A percentile compares a stretch with the other conserved stretches of the same genome.
These are phyloP conservation scores for Auriscalpium microsporum DNA, from an alignment of 768 basidiomycete species.

Conservation along the genomic window DNA sequence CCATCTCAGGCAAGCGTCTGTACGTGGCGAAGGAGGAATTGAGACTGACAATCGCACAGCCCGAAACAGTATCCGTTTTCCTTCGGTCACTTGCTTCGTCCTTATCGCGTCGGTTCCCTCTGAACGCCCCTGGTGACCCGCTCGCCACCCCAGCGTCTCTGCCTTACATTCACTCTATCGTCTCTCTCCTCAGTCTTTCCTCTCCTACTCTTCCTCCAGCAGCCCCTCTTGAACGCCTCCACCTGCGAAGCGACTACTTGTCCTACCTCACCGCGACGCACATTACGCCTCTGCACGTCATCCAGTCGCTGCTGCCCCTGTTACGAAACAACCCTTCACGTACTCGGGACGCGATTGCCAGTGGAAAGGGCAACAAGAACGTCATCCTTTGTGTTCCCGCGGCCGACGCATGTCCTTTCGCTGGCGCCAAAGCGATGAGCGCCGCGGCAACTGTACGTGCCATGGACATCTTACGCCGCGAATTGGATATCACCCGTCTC, in stretches of 20 bases:
- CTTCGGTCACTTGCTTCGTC: slow-evolving; percentile 74
- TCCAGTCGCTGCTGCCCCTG: slow-evolving; percentile 70
- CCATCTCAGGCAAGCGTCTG: slow-evolving; percentile 52
- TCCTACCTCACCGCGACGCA: slow-evolving; percentile 70
- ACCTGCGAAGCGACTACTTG: slow-evolving; percentile 53
- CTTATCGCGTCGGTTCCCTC: slow-evolving; percentile 74
- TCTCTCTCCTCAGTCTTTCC: slow-evolving; percentile 62
- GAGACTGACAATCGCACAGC: slow-evolving; percentile 32
- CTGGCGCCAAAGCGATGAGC: slow-evolving; percentile 61
- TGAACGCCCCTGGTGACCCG: slow-evolving; percentile 73
- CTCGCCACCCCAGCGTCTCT: slow-evolving; percentile 56
- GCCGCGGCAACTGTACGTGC: slow-evolving; percentile 65
- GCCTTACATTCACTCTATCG: slow-evolving; percentile 68
- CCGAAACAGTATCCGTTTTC: slow-evolving; percentile 64
- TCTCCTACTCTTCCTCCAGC: slow-evolving; percentile 27
- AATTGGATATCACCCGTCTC: slow-evolving; percentile 49
- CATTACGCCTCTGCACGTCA: slow-evolving; percentile 64
- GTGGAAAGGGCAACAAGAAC: slow-evolving; percentile 29
- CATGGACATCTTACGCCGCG: slow-evolving; percentile 65
- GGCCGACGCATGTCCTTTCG: slow-evolving; percentile 61
- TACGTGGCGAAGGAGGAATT: not conserved
- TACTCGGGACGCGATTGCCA: slow-evolving; percentile 42
- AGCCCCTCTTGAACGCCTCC: slow-evolving; percentile 65
- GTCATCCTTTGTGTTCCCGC: slow-evolving; percentile 73
- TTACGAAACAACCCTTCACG: slow-evolving; percentile 59